Evolutionary conservation across 179 eudicot genomes (phyloP).

Genomic region (Silene coronaria): DNA sequence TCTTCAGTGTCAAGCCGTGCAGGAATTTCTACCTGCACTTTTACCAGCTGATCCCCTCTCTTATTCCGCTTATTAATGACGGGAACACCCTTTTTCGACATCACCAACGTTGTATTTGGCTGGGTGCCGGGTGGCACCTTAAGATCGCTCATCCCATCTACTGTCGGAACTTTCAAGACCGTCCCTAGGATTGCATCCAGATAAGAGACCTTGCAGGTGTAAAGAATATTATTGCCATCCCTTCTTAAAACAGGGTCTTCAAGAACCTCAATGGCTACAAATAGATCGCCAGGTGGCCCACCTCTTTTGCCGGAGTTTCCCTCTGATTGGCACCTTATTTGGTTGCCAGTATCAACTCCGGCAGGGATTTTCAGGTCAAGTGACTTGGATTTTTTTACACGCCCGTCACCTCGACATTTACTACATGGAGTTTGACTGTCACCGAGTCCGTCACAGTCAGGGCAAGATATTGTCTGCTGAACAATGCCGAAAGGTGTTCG

Average conservation of each 20-base stretch:
- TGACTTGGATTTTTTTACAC: conserved; percentile 58
- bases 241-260: conserved; percentile 64
- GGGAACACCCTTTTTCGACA: conserved; percentile 84
- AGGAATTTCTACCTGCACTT: conserved; percentile 83
- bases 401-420: conserved; percentile 72
- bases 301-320: conserved; percentile 79
- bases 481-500: conserved; percentile 85
- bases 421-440: conserved; percentile 69
- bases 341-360: conserved; percentile 72
- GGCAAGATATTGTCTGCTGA: conserved; percentile 74
- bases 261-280: conserved; percentile 51
- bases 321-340: conserved; percentile 62
- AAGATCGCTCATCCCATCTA: conserved; percentile 70
- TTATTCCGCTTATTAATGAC: conserved; percentile 49
- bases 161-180: conserved; percentile 67
- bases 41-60: conserved; percentile 89
- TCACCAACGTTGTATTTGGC: conserved; percentile 64
- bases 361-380: conserved; percentile 70
- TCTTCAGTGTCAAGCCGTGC: conserved; percentile 58
- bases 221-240: conserved; percentile 68
- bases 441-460: conserved; percentile 69
- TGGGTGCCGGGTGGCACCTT: conserved; percentile 85
- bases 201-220: conserved; percentile 62
- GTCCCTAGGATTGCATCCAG: conserved; percentile 81
- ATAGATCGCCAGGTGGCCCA: conserved; percentile 80